A percentile compares a stretch with the other conserved stretches of the same genome.
Evolutionary conservation across 2,329 filamentous ascomycete species (phyloP).

Genomic region (Fusarium austroafricanum): DNA sequence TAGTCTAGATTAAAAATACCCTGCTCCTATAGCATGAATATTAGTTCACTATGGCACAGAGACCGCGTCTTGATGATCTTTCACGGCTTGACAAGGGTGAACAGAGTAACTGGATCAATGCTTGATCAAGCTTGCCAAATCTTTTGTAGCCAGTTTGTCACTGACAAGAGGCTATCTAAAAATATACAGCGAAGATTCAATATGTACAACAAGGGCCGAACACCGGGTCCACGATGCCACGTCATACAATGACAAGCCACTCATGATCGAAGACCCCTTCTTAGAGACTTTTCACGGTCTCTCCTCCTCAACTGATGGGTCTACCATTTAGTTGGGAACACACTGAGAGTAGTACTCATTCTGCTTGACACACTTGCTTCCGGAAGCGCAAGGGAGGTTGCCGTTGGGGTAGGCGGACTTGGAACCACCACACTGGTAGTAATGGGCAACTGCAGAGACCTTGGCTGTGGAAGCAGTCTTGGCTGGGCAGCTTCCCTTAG

Average conservation of each 20-base stretch:
- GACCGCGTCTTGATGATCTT: neutral
- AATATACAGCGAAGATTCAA: conserved; percentile 40
- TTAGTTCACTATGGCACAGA: too few relatives aligned
- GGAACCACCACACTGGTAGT: conserved; percentile 41
- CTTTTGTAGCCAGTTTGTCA: conserved; percentile 14
- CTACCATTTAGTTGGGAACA: conserved; percentile 38
- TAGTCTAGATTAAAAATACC: too few relatives aligned
- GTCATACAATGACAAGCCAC: conserved; percentile 22
- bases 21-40: too few relatives aligned
- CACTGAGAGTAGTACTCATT: conserved; percentile 46
- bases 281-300: neutral
- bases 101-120: neutral
- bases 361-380: conserved; percentile 41
- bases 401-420: conserved; percentile 39
- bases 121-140: conserved; percentile 26
- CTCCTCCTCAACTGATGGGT: neutral
- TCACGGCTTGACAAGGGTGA: neutral
- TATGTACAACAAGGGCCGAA: conserved; percentile 36
- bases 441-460: conserved; percentile 31
- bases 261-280: conserved; percentile 6
- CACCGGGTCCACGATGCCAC: conserved; percentile 25
- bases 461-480: conserved; percentile 26
- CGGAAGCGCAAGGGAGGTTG: conserved; percentile 34
- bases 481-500: conserved; percentile 25
- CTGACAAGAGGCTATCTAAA: conserved; percentile 25